These are phyloP conservation scores for Pythium angustatum DNA, from an alignment of 352 stramenopile species.

Conservation along the genomic window DNA sequence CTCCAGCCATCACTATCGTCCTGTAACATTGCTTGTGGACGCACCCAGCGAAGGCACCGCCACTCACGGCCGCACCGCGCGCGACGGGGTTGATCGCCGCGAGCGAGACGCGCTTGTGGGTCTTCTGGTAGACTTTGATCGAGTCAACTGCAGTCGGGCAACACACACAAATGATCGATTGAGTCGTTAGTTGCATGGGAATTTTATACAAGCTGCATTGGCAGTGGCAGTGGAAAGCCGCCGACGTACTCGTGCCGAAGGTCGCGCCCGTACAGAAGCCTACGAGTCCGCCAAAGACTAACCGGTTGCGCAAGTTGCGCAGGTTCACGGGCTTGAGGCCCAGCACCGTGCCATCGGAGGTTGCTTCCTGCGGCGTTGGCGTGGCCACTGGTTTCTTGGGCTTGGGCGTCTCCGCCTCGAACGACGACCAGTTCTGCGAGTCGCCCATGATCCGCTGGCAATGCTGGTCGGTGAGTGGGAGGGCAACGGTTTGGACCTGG, in stretches of 20 bases:
- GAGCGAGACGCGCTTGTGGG: conserved; percentile 51
- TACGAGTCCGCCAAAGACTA: conserved; percentile 78
- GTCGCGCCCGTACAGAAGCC: conserved; percentile 77
- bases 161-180: too few relatives aligned
- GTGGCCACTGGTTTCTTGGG: conserved; percentile 13
- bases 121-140: conserved; percentile 60
- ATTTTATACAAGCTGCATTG: neutral
- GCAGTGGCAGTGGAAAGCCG: too few relatives aligned
- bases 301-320: conserved; percentile 60
- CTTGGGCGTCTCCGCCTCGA: conserved; percentile 43
- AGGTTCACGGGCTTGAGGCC: conserved; percentile 39
- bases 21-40: neutral
- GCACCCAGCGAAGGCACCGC: conserved; percentile 62
- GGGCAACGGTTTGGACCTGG: neutral
- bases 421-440: conserved; percentile 83
- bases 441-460: conserved; percentile 45
- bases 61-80: conserved; percentile 54
- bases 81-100: conserved; percentile 46
- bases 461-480: neutral
- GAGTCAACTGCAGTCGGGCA: conserved; percentile 68
- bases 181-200: too few relatives aligned
- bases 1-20: neutral
- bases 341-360: neutral
- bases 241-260: conserved; percentile 77
- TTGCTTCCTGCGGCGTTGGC: neutral